Evolutionary conservation across 352 stramenopile species (phyloP).

Genomic region (Pseudoperonospora humuli): DNA sequence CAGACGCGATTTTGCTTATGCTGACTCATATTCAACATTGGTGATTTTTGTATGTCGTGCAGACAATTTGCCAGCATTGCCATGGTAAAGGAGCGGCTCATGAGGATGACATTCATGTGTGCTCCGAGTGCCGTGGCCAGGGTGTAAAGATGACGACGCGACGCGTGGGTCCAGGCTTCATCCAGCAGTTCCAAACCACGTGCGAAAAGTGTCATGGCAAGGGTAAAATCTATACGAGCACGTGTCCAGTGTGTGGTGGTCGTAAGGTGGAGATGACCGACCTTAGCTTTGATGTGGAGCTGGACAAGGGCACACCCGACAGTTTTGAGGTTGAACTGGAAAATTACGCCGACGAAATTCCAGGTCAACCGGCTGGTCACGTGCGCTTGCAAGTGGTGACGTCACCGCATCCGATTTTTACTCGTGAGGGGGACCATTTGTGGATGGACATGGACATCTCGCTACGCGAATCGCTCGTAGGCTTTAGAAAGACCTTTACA

Average conservation of each 20-base stretch:
- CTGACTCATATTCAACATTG: not conserved
- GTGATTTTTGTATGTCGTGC: not conserved
- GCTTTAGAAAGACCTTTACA: constrained; percentile 87
- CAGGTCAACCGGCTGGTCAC: constrained; percentile 88
- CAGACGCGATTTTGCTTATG: not conserved
- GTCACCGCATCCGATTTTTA: constrained; percentile 77
- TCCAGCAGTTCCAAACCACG: constrained; percentile 86
- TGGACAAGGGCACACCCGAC: constrained; percentile 91
- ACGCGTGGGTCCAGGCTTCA: constrained; percentile 60
- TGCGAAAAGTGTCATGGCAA: constrained; percentile 89
- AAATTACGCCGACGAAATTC: constrained; percentile 82
- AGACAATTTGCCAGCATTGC: constrained; percentile 91
- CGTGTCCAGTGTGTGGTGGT: constrained; percentile 83
- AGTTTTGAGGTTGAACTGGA: constrained; percentile 93
- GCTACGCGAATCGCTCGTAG: constrained; percentile 91
- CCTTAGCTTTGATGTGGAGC: constrained; percentile 93
- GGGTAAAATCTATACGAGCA: constrained; percentile 89
- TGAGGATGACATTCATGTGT: constrained; percentile 87
- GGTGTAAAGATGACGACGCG: constrained; percentile 87
- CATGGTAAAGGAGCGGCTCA: constrained; percentile 84
- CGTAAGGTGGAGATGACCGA: constrained; percentile 89
- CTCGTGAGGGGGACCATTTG: constrained; percentile 91
- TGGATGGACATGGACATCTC: constrained; percentile 94
- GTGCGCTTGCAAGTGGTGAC: constrained; percentile 90
- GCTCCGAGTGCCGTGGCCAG: constrained; percentile 90